Conservation (phyloP, 352 stramenopile genomes). For the Phytophthora citricola region DNA sequence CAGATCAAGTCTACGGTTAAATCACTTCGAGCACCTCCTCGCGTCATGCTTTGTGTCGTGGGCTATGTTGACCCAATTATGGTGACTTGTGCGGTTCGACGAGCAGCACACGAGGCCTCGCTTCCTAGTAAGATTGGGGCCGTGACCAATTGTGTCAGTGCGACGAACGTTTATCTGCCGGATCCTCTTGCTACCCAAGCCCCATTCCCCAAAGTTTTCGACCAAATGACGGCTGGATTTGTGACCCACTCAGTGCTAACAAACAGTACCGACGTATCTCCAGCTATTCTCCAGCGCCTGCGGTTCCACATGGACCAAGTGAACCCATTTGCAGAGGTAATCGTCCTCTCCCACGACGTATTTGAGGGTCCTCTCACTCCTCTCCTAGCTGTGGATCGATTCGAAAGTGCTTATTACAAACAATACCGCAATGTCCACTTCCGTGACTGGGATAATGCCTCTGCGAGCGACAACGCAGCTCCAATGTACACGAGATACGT, state of each 20-base stretch:
- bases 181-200: conserved; percentile 43
- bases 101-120: conserved; percentile 1
- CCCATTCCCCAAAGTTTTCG: conserved; percentile 69
- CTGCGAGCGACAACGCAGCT: not conserved
- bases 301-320: conserved; percentile 69
- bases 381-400: conserved; percentile 61
- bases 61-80: conserved; percentile 70
- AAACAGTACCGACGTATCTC: conserved; percentile 51
- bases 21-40: conserved; percentile 33
- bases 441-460: conserved; percentile 43
- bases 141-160: conserved; percentile 59
- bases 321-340: conserved; percentile 78
- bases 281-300: conserved; percentile 51
- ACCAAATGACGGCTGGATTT: conserved; percentile 72
- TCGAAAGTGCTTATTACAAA: conserved; percentile 66
- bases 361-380: conserved; percentile 69
- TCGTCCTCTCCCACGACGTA: conserved; percentile 64
- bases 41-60: conserved; percentile 58
- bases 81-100: conserved; percentile 52
- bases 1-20: conserved; percentile 27
- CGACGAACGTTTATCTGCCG: conserved; percentile 61
- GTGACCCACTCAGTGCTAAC: conserved; percentile 72
- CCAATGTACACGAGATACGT: conserved; percentile 32
- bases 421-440: conserved; percentile 59
- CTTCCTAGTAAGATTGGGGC: conserved; percentile 53